These are phyloP conservation scores for Dalbergia cochinchinensis DNA, from an alignment of 306 rosid genomes.

Conservation along the genomic window DNA sequence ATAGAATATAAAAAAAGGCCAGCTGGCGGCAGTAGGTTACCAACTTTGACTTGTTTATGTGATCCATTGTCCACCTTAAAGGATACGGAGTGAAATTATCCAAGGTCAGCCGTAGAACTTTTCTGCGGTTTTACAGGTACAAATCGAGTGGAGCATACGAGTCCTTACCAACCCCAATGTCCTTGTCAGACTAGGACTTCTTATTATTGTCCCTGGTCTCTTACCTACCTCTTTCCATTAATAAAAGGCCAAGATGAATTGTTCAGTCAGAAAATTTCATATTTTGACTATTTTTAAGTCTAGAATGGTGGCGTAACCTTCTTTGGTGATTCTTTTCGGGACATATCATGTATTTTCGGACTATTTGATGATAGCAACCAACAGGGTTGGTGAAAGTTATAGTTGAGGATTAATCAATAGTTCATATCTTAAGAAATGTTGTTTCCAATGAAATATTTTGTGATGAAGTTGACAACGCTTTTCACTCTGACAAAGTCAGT, in stretches of 20 bases:
- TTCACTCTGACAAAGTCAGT: not conserved
- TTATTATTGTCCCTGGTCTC: not conserved
- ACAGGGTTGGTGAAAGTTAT: not conserved
- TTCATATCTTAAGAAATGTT: not conserved
- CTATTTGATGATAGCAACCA: not conserved
- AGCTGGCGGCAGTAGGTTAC: conserved; percentile 57
- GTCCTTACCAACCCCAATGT: conserved; percentile 59
- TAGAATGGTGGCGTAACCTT: not conserved
- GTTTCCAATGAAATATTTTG: conserved; percentile 4
- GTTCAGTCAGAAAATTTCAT: not conserved
- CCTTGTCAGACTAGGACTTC: conserved; percentile 34
- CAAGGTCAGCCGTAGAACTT: not conserved
- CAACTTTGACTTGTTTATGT: conserved; percentile 50
- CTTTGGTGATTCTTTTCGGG: not conserved
- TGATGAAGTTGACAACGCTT: not conserved
- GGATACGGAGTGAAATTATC: not conserved
- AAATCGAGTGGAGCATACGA: conserved; percentile 44
- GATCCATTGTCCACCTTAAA: conserved; percentile 14
- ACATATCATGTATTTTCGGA: not conserved
- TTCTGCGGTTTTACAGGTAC: not conserved
- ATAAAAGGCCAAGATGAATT: not conserved
- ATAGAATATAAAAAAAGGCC: not conserved
- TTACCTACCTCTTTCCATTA: conserved; percentile 27
- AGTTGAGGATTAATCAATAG: not conserved
- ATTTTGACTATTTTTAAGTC: too few relatives aligned